Base-by-base conservation (phyloP, 768 basidiomycete genomes). In the Hebeloma cylindrosporum region DNA sequence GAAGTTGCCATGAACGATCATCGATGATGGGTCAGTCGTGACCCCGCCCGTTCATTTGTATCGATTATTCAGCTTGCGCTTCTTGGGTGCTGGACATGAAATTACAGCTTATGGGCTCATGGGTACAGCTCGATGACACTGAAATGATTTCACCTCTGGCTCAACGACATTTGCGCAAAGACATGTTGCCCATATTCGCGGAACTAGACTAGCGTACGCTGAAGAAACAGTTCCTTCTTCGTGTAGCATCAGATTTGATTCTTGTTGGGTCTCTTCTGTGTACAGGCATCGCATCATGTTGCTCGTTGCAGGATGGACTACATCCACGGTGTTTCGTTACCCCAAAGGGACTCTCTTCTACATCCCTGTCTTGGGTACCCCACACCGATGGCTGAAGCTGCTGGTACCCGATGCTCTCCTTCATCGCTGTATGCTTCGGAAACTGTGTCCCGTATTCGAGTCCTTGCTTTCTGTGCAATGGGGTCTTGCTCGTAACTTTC, bases 21-120 rank as follows among this genome's bases (percentile, higher is more conserved):
- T 21, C 65, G 9, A 73, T 76, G 69, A 70, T 76, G 60, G 73
- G 74, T 37, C 76, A 78, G 72, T 77, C 25, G 74, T 74, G 14
- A 13, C 67, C 62, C 17, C 13, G 31, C 20, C 23, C 35, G 36
- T 37, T 29, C 23, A 25, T 23, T 29, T 20, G 29, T 29, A 5
- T 13, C 17, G 7, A 10, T 14, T 33, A 16, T 37, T 8, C 41
- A 71, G 68, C 53, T 74, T 26, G 73, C 72, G n/a, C 5, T 74
- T 74, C 54, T 57, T 74, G 18, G 66, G 67, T 17, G 71, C 72
- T 36, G 71, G 66, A 4, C 63, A 64, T 40, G 61, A 62, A 44
- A 71, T 69, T 6, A 70, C 69, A 11, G 69, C 73, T 1, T 67
- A 68, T 40, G 71, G 69, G 13, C 47, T 69, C 65, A 31, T 80